A percentile compares a stretch with the other conserved stretches of the same genome.
Evolutionary conservation across 495 filamentous ascomycete genomes (phyloP).

Genomic region (Jackrogersella multiformis): DNA sequence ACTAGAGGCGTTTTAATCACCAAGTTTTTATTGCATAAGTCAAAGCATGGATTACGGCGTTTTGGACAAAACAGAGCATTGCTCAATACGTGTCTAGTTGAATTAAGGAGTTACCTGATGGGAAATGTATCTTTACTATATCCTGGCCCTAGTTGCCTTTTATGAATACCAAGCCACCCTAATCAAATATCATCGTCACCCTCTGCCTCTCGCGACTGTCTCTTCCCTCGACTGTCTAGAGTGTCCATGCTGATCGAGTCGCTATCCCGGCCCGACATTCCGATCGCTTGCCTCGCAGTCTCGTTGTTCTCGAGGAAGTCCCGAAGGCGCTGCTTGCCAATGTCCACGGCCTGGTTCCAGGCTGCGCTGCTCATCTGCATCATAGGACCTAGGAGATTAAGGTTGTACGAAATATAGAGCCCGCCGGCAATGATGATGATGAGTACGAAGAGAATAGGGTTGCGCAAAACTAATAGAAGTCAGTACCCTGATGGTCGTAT

Average conservation of each 20-base stretch:
- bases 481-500: conserved; percentile 41
- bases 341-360: conserved; percentile 81
- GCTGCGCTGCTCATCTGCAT: conserved; percentile 93
- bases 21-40: conserved; percentile 26
- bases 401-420: conserved; percentile 87
- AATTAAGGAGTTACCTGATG: conserved; percentile 22
- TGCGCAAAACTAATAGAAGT: conserved; percentile 77
- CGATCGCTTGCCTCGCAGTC: conserved; percentile 80
- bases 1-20: conserved; percentile 66
- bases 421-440: conserved; percentile 77
- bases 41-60: conserved; percentile 38
- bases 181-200: conserved; percentile 58
- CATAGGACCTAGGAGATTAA: conserved; percentile 96
- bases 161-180: conserved; percentile 17
- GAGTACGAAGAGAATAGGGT: conserved; percentile 91
- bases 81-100: conserved; percentile 17
- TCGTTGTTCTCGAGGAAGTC: conserved; percentile 86
- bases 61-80: conserved; percentile 5
- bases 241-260: conserved; percentile 66
- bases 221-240: conserved; percentile 69
- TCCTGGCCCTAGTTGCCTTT: conserved; percentile 35
- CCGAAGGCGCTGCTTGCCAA: conserved; percentile 86
- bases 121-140: conserved; percentile 42
- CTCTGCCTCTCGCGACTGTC: conserved; percentile 50
- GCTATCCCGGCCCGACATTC: conserved; percentile 65